These are phyloP conservation scores for Saccharomycopsis malanga DNA, from an alignment of 805 yeast species.

Conservation along the genomic window DNA sequence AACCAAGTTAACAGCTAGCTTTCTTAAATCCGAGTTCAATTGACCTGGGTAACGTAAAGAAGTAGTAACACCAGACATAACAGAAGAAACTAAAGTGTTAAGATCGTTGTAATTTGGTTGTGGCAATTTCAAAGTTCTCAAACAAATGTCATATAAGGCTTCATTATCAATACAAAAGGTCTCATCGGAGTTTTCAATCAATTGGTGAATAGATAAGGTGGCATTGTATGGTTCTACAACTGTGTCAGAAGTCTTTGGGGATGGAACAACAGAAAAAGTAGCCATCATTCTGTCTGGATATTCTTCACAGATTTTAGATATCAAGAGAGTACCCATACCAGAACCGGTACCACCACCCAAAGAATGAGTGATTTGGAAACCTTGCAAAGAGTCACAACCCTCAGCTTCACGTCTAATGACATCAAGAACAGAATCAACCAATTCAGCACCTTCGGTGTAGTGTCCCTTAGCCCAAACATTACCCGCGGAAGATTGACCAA, in stretches of 20 bases:
- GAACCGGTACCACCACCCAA: conserved; percentile 94
- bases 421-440: conserved; percentile 83
- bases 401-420: conserved; percentile 92
- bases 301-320: conserved; percentile 83
- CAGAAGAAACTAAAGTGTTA: conserved; percentile 78
- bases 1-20: conserved; percentile 87
- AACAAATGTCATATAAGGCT: conserved; percentile 86
- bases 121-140: conserved; percentile 70
- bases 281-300: conserved; percentile 96
- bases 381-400: conserved; percentile 87
- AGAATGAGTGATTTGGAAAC: conserved; percentile 84
- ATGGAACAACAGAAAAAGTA: conserved; percentile 87
- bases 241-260: conserved; percentile 86
- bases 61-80: conserved; percentile 94
- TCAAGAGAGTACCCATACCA: conserved; percentile 88
- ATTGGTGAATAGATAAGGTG: conserved; percentile 81
- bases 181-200: conserved; percentile 86
- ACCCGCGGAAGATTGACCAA: conserved; percentile 90
- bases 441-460: conserved; percentile 94
- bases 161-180: conserved; percentile 94
- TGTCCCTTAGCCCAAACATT: conserved; percentile 97
- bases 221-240: conserved; percentile 96
- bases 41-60: conserved; percentile 94
- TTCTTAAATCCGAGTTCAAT: conserved; percentile 85
- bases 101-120: conserved; percentile 76